Conservation (phyloP, 306 rosid species). For the Chamaecrista fasciculata region DNA sequence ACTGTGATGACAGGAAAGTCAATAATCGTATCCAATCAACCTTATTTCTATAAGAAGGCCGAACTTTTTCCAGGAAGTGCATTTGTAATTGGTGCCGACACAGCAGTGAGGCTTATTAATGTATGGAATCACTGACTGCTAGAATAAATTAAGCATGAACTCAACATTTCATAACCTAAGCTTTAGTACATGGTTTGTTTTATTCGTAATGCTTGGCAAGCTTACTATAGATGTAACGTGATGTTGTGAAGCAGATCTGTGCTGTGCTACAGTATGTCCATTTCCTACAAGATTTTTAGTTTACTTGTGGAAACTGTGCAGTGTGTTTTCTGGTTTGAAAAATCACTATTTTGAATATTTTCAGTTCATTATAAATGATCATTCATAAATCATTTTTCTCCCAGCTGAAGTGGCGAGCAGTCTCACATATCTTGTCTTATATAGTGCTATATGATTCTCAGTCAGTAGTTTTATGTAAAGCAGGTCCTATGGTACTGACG, state of each 20-base stretch:
- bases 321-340: neutral
- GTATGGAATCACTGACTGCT: constrained; percentile 46
- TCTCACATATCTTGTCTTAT: neutral
- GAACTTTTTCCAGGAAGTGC: constrained; percentile 92
- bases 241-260: constrained; percentile 12
- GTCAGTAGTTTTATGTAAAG: too few species aligned
- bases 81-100: constrained; percentile 92
- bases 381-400: neutral
- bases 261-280: neutral
- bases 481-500: neutral
- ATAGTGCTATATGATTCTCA: neutral
- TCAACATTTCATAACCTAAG: constrained; percentile 20
- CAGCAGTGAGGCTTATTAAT: constrained; percentile 76
- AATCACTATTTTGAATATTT: neutral
- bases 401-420: neutral
- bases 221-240: neutral
- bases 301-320: constrained; percentile 2
- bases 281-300: neutral
- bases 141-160: constrained; percentile 10
- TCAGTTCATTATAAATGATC: neutral
- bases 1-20: constrained; percentile 69
- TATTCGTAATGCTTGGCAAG: neutral
- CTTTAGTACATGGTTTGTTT: neutral
- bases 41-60: constrained; percentile 85
- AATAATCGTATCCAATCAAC: constrained; percentile 79